Conservation (phyloP, 2,329 filamentous ascomycete species). For the Cephalotrichum gorgonifer region DNA sequence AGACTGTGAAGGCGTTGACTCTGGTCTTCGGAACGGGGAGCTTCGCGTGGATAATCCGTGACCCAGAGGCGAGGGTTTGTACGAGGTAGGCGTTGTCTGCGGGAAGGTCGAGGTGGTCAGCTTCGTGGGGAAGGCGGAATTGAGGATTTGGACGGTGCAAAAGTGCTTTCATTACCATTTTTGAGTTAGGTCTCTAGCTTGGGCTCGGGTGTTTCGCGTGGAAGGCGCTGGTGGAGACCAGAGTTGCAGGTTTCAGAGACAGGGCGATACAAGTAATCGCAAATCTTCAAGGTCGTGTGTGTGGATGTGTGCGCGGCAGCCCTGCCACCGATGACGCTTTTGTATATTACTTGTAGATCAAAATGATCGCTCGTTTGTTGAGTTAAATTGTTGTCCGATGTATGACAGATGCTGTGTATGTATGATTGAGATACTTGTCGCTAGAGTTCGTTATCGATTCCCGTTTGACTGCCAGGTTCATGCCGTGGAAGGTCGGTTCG, state of each 20-base stretch:
- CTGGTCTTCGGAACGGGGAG: slow-evolving; percentile 53
- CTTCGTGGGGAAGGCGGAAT: background rate
- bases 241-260: background rate
- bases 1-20: slow-evolving; percentile 51
- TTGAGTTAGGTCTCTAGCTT: background rate
- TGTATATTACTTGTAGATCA: no score
- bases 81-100: slow-evolving; percentile 18
- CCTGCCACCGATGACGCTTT: no score
- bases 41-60: slow-evolving; percentile 56
- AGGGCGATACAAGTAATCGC: no score
- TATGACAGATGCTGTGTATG: no score
- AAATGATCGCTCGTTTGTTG: no score
- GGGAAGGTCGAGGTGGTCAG: background rate
- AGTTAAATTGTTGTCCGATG: no score
- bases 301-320: no score
- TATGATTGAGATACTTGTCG: no score
- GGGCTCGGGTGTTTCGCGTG: background rate
- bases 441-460: no score
- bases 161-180: background rate
- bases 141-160: background rate
- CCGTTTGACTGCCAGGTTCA: no score
- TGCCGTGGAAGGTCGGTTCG: background rate
- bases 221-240: background rate
- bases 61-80: slow-evolving; percentile 62
- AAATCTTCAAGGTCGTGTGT: no score